phyloP scores from a whole-genome alignment of 2,329 filamentous ascomycete genomes.

The Claviceps pusilla region DNA sequence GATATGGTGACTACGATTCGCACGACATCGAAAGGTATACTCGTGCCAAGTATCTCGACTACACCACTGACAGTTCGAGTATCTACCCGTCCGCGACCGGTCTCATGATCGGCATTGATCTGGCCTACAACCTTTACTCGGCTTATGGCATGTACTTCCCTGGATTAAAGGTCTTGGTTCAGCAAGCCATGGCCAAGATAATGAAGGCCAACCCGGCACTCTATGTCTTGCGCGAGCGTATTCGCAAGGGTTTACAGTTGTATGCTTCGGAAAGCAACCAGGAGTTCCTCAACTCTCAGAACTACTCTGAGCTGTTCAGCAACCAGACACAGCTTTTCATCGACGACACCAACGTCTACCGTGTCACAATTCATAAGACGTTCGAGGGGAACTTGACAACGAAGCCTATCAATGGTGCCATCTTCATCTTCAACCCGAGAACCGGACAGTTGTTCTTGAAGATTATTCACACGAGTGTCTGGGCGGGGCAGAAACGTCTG shows the following conservation, averaged over 20 bases:
- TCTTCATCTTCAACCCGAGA: conserved; percentile 99
- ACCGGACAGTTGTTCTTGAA: conserved; percentile 96
- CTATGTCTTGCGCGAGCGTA: conserved; percentile 93
- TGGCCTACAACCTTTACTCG: conserved; percentile 96
- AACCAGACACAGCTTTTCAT: conserved; percentile 98
- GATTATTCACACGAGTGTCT: conserved; percentile 98
- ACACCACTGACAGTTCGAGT: conserved; percentile 96
- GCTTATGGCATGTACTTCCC: conserved; percentile 99
- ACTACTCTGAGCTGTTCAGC: conserved; percentile 97
- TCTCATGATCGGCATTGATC: conserved; percentile 92
- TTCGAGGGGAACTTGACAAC: conserved; percentile 98
- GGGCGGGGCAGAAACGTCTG: conserved; percentile 97
- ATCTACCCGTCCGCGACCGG: conserved; percentile 96
- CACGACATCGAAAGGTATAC: conserved; percentile 98
- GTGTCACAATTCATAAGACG: conserved; percentile 98
- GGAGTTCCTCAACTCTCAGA: conserved; percentile 97
- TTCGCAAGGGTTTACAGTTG: conserved; percentile 91
- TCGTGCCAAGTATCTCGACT: conserved; percentile 94
- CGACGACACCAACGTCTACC: conserved; percentile 97
- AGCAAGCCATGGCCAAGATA: conserved; percentile 98
- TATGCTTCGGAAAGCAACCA: conserved; percentile 98
- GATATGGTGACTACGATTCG: conserved; percentile 96
- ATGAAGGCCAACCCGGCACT: conserved; percentile 98
- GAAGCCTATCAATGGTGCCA: conserved; percentile 97
- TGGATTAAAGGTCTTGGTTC: conserved; percentile 82